Evolutionary conservation across 805 yeast genomes (phyloP), one percentile per base, ranked within the genome.

Genomic region (Candida verbasci): DNA sequence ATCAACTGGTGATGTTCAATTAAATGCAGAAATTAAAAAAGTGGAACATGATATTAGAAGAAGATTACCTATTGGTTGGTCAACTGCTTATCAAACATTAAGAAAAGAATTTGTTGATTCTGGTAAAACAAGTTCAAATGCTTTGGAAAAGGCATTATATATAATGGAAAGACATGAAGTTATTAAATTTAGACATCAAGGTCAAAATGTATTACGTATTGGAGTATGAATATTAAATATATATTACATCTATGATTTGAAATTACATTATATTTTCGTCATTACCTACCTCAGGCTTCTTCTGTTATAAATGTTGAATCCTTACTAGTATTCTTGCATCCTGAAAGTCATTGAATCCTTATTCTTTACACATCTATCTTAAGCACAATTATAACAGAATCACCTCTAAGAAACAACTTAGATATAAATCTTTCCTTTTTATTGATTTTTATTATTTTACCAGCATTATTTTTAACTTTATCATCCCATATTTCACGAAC

Each of bases 21-120:
- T 81, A 40, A 73, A 78, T 31, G 74, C 74, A 25, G 93, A 89
- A 52, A 87, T 91, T 31, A 74, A 77, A 45, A 73, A 71, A 50
- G 86, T 93, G 37, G 96, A 89, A 54, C 79, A 75, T 33, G 95
- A 87, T 56, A 72, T 93, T 48, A 80, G 87, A 58, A 80, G 93
- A 60, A 78, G 97, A 58, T 71, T 93, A 46, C 97, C 97, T 11
- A 82, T 93, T 44, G 98, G 98, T 15, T 93, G 96, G 89, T 84
- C 95, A 24, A 88, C 97, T 0, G 80, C 91, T 12, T 86, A 86
- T 57, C 78, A 76, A 46, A 87, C 95, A 3, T 70, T 93, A 39
- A 74, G 86, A 49, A 76, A 82, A 41, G 96, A 91, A 62, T 84
- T 89, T 56, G 86, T 84, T 14, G 81, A 74, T 22, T 72, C 76